Base-by-base conservation (phyloP, 2,329 filamentous ascomycete genomes). In the Colletotrichum tabaci region DNA sequence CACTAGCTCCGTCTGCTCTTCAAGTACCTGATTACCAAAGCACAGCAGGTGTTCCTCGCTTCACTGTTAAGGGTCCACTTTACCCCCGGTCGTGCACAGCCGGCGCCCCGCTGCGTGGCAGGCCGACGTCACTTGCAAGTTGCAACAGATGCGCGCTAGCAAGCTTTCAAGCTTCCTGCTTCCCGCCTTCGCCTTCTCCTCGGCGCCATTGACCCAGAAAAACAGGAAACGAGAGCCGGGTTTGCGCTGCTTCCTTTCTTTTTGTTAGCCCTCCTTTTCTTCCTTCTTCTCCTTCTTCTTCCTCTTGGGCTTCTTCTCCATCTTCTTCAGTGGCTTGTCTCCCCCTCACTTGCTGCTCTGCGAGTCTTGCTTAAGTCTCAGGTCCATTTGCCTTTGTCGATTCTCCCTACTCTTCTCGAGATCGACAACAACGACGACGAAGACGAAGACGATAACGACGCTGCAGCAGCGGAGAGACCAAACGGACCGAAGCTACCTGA, bases 41-140 rank as follows among this genome's bases (percentile, higher is more conserved):
- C 2, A 4, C n/a, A 1, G 3, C 5, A 16, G 9, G 3, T 3
- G 6, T 0, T 2, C 1, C 4, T 2, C n/a, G 13, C 1, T 0
- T 12, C 4, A 30, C 1, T 44, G 63, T 44, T 71, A 71, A 26
- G 12, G 3, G 5, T 23, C 2, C 10, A 50, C 30, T 16, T 18
- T 18, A 12, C 12, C 38, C 52, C 56, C 42, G 38, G 63, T 44
- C 23, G 16, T 62, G 44, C 44, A 49, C 52, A 4, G 42, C 9
- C 16, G 21, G 16, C 35, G 46, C 62, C 66, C 56, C 56, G 64
- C 68, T 67, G 64, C 30, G 8, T 30, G 30, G 30, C 16, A n/a
- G 23, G 50, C 58, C 64, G 64, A 71, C 68, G 68, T 71, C 68
- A 71, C 68, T 46, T 26, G 35, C 30, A 30, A 26, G 23, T 26